Evolutionary conservation across 2,329 filamentous ascomycete species (phyloP).

Genomic region (Hypoxylon sp.): DNA sequence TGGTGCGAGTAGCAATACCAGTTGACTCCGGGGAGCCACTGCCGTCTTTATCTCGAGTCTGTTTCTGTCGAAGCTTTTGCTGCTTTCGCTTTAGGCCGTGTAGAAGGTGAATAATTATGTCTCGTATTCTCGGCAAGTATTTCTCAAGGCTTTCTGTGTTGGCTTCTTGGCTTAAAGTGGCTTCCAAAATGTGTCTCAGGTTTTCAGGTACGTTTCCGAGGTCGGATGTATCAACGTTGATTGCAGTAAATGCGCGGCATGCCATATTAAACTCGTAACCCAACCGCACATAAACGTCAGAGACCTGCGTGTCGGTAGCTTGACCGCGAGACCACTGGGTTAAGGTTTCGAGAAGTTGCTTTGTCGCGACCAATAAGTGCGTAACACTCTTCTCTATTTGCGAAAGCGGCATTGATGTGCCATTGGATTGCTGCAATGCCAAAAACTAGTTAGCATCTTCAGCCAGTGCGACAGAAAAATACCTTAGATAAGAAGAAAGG

Average conservation of each 20-base stretch:
- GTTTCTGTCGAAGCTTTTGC: constrained; percentile 79
- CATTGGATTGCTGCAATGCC: constrained; percentile 60
- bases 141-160: constrained; percentile 93
- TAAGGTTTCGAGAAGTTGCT: constrained; percentile 95
- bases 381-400: constrained; percentile 99
- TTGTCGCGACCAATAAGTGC: constrained; percentile 95
- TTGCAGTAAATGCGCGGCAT: constrained; percentile 94
- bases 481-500: neutral
- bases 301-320: constrained; percentile 93
- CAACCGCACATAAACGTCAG: constrained; percentile 95
- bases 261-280: constrained; percentile 99
- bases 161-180: constrained; percentile 95
- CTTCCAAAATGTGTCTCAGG: constrained; percentile 89
- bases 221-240: constrained; percentile 94
- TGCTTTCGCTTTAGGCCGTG: constrained; percentile 98
- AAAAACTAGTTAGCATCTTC: constrained; percentile 38
- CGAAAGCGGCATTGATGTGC: constrained; percentile 80
- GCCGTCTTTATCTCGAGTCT: constrained; percentile 67
- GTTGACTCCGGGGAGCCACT: constrained; percentile 51
- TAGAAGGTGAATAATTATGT: constrained; percentile 97
- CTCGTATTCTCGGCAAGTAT: constrained; percentile 92
- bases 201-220: constrained; percentile 95
- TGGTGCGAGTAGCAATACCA: constrained; percentile 61
- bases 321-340: constrained; percentile 96
- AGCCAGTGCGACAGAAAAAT: constrained; percentile 1